These are phyloP conservation scores for Alnus rubra DNA, from an alignment of 306 rosid genomes.

Conservation along the genomic window DNA sequence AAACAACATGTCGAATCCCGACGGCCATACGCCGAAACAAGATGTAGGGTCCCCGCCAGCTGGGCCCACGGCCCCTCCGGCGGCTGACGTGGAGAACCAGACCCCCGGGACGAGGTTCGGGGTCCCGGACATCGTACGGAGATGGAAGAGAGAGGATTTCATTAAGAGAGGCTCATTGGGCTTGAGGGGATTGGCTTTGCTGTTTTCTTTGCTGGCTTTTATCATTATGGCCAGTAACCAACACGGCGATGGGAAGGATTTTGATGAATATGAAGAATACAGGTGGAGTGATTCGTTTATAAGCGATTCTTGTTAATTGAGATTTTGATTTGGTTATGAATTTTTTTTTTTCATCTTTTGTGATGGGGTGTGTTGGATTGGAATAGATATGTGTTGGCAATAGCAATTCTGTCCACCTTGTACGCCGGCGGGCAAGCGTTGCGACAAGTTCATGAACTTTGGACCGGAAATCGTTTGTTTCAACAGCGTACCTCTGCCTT, in stretches of 20 bases:
- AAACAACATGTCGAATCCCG: neutral
- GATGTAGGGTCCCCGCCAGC: constrained; percentile 34
- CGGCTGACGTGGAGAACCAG: constrained; percentile 22
- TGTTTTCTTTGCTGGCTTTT: constrained; percentile 59
- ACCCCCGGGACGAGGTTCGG: constrained; percentile 7
- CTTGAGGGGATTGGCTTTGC: constrained; percentile 55
- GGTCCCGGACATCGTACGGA: constrained; percentile 38
- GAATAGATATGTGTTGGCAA: constrained; percentile 60
- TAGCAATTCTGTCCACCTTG: constrained; percentile 49
- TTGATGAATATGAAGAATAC: constrained; percentile 47
- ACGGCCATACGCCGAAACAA: constrained; percentile 30
- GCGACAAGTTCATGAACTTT: constrained; percentile 44
- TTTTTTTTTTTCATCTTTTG: neutral
- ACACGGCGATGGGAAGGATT: constrained; percentile 59
- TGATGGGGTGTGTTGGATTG: constrained; percentile 6
- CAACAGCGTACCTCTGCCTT: constrained; percentile 30
- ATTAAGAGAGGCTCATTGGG: constrained; percentile 53
- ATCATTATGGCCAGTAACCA: constrained; percentile 62
- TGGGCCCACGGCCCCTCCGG: constrained; percentile 15
- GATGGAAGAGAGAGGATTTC: constrained; percentile 68
- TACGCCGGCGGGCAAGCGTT: constrained; percentile 53
- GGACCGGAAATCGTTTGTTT: constrained; percentile 33
- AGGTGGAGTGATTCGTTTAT: neutral
- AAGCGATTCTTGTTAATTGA: constrained; percentile 7
- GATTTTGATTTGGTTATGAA: constrained; percentile 7